Percentiles rank a stretch among this genome's conserved stretches.
Evolutionary conservation across 2,329 filamentous ascomycete species (phyloP).

Genomic region (Fusarium equiseti): DNA sequence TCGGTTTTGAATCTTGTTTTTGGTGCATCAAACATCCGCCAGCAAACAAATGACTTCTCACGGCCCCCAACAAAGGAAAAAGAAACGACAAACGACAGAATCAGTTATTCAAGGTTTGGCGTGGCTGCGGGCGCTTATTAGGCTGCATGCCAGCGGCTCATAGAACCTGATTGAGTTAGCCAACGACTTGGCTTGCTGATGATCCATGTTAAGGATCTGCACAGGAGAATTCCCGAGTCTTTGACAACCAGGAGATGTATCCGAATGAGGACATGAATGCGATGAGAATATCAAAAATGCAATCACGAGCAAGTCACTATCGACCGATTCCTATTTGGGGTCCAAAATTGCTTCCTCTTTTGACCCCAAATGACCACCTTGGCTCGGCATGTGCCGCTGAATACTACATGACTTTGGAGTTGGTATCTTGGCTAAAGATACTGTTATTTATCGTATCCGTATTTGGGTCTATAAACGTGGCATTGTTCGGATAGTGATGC

Average conservation of each 20-base stretch:
- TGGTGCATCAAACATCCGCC: background rate
- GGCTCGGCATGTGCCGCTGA: background rate
- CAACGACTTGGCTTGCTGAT: background rate
- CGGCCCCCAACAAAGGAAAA: constrained; percentile 18
- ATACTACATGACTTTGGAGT: background rate
- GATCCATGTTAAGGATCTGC: constrained; percentile 8
- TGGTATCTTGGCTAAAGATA: background rate
- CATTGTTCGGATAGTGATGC: background rate
- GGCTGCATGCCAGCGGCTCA: constrained; percentile 19
- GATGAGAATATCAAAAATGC: background rate
- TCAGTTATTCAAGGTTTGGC: background rate
- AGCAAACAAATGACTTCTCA: constrained; percentile 1
- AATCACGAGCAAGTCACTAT: background rate
- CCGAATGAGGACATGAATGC: constrained; percentile 2
- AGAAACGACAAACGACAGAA: background rate
- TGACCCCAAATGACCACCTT: background rate
- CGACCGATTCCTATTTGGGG: background rate
- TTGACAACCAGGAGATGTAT: background rate
- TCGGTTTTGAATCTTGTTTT: constrained; percentile 15
- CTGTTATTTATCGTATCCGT: background rate
- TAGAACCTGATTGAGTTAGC: constrained; percentile 18
- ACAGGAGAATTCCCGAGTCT: constrained; percentile 1
- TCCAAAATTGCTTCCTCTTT: background rate
- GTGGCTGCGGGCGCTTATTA: constrained; percentile 1
- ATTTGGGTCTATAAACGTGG: background rate